These are phyloP conservation scores for Chlorociboria aeruginascens DNA, from an alignment of 495 filamentous ascomycete species.

Conservation along the genomic window DNA sequence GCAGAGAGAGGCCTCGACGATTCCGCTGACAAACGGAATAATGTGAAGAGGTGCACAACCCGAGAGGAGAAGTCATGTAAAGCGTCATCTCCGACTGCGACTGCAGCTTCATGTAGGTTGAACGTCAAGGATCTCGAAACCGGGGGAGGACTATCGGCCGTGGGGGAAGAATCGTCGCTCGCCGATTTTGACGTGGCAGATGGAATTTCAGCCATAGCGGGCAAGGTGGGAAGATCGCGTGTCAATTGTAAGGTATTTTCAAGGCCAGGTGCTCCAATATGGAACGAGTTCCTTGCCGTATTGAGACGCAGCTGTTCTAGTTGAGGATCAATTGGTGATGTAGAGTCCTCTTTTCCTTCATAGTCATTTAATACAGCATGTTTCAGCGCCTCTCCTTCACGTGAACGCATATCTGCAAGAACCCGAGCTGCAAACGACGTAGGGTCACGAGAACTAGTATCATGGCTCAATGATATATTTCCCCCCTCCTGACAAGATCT, in stretches of 20 bases:
- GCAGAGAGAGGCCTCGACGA: conserved; percentile 48
- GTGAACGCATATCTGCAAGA: conserved; percentile 62
- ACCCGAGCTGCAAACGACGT: conserved; percentile 39
- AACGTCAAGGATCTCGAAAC: conserved; percentile 3
- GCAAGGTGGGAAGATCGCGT: neutral
- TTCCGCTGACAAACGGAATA: conserved; percentile 63
- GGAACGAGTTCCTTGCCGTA: conserved; percentile 1
- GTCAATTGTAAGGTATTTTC: too few species aligned
- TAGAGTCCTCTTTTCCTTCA: too few species aligned
- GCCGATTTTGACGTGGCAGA: neutral
- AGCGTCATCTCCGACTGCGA: conserved; percentile 45
- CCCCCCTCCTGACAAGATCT: conserved; percentile 2
- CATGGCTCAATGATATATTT: neutral
- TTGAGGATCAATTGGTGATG: neutral
- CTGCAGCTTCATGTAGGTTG: conserved; percentile 9
- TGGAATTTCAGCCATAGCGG: neutral
- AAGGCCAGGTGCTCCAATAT: too few species aligned
- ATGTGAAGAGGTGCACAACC: conserved; percentile 50
- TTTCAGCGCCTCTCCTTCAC: conserved; percentile 59
- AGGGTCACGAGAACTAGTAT: conserved; percentile 1
- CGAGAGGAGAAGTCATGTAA: conserved; percentile 54
- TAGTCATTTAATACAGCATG: conserved; percentile 23
- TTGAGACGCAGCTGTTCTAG: conserved; percentile 14
- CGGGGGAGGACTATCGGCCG: neutral
- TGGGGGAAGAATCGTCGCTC: neutral